Percentiles rank a stretch among this genome's conserved stretches.
phyloP scores from a whole-genome alignment of 768 basidiomycete species.

The Chiua virens region DNA sequence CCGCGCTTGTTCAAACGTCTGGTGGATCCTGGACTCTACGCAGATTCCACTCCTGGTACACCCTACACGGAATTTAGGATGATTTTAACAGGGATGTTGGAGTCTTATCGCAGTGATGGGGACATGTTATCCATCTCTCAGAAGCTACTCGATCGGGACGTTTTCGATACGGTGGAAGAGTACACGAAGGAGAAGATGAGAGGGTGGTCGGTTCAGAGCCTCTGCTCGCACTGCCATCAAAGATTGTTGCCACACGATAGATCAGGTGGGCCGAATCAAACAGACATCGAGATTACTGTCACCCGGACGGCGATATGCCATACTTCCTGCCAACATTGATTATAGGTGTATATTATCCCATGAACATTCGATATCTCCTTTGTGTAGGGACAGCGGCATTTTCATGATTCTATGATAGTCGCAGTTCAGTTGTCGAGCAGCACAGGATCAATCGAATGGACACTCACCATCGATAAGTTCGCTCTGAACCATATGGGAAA shows the following conservation, averaged over 20 bases:
- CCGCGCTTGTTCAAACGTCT: conserved; percentile 91
- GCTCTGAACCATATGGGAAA: conserved; percentile 61
- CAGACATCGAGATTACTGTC: conserved; percentile 40
- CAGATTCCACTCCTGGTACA: conserved; percentile 51
- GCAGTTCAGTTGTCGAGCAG: background rate
- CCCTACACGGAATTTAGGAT: conserved; percentile 89
- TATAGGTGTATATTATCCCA: conserved; percentile 1
- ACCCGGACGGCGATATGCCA: conserved; percentile 67
- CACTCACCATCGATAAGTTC: conserved; percentile 36
- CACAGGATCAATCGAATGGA: background rate
- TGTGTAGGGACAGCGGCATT: background rate
- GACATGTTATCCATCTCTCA: conserved; percentile 87
- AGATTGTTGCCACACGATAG: conserved; percentile 35
- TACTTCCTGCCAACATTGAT: conserved; percentile 37
- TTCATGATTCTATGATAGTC: conserved; percentile 15
- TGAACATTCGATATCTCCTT: background rate
- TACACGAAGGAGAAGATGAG: conserved; percentile 53
- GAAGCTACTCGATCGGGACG: conserved; percentile 75
- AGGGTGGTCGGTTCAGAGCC: conserved; percentile 59
- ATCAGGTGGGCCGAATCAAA: conserved; percentile 11
- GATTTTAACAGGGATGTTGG: conserved; percentile 93
- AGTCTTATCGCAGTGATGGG: conserved; percentile 89
- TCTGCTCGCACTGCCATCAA: conserved; percentile 55
- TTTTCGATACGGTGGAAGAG: conserved; percentile 71
- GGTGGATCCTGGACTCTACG: conserved; percentile 65